A percentile compares a stretch with the other conserved stretches of the same genome.
Evolutionary conservation across 2,329 filamentous ascomycete genomes (phyloP).

Genomic region (Whalleya microplaca): DNA sequence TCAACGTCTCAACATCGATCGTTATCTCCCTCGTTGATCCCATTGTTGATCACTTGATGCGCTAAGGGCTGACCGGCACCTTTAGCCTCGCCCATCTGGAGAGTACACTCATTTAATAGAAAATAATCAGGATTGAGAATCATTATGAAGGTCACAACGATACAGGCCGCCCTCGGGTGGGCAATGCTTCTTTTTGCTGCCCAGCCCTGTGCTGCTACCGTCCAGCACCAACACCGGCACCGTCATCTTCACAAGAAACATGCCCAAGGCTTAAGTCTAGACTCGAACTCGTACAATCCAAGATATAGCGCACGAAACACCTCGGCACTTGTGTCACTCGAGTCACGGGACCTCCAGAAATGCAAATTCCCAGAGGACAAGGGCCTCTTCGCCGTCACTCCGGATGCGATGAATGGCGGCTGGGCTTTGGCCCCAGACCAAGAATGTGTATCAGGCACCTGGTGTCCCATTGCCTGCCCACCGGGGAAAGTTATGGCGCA

Average conservation of each 20-base stretch:
- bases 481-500: conserved; percentile 77
- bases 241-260: conserved; percentile 46
- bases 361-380: conserved; percentile 70
- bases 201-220: conserved; percentile 42
- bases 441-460: conserved; percentile 66
- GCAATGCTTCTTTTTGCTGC: conserved; percentile 51
- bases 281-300: conserved; percentile 32
- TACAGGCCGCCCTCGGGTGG: conserved; percentile 54
- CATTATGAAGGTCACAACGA: conserved; percentile 57
- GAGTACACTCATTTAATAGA: conserved; percentile 22
- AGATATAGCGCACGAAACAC: conserved; percentile 35
- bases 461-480: conserved; percentile 78
- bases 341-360: conserved; percentile 52
- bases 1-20: conserved; percentile 13
- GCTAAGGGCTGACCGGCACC: conserved; percentile 9
- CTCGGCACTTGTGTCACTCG: conserved; percentile 48
- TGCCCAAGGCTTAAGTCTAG: conserved; percentile 38
- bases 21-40: conserved; percentile 23
- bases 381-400: conserved; percentile 70
- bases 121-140: conserved; percentile 10
- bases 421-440: conserved; percentile 82
- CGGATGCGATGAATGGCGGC: conserved; percentile 66
- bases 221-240: conserved; percentile 42
- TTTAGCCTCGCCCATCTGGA: conserved; percentile 12
- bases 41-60: conserved; percentile 22